Conservation (phyloP, 306 rosid species). For the Gynostemma pentaphyllum region DNA sequence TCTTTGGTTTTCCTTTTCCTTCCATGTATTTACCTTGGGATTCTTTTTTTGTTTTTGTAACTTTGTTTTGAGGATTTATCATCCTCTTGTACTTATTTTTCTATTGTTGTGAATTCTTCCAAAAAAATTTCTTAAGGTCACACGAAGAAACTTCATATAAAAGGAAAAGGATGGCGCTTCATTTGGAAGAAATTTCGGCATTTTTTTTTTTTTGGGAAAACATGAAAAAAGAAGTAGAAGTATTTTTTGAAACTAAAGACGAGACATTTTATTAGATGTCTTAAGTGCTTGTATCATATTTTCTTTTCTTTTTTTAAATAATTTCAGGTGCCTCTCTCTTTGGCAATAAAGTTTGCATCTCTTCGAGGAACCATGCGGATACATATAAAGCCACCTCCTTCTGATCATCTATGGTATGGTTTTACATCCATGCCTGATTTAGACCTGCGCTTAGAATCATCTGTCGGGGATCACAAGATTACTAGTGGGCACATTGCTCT, state of each 20-base stretch:
- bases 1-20: no score
- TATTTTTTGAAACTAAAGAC: not conserved
- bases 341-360: slow-evolving; percentile 66
- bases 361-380: slow-evolving; percentile 77
- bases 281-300: not conserved
- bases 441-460: slow-evolving; percentile 66
- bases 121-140: no score
- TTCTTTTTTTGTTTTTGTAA: no score
- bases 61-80: no score
- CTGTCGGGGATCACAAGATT: slow-evolving; percentile 77
- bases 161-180: no score
- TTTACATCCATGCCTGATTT: slow-evolving; percentile 91
- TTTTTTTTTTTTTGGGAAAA: no score
- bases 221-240: not conserved
- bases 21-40: no score
- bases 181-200: no score
- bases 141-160: no score
- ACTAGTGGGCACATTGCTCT: slow-evolving; percentile 52
- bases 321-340: slow-evolving; percentile 67
- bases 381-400: slow-evolving; percentile 92
- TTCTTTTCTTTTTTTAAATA: not conserved
- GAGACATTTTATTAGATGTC: not conserved
- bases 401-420: slow-evolving; percentile 79
- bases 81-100: no score
- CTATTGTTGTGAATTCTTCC: no score